These are phyloP conservation scores for Psilocybe sp. DNA, from an alignment of 768 basidiomycete genomes.

Conservation along the genomic window DNA sequence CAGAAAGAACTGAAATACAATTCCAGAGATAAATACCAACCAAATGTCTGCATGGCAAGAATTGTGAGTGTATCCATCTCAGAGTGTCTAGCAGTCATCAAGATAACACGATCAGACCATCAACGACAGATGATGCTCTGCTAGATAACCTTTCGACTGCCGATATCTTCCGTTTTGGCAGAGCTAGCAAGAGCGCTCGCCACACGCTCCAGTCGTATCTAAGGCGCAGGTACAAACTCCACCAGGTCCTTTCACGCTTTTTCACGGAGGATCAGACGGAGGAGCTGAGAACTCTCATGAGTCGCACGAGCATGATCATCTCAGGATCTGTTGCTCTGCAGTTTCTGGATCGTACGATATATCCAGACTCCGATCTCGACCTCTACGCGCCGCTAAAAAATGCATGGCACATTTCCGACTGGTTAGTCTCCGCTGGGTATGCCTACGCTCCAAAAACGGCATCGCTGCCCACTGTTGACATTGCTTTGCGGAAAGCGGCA, in stretches of 20 bases:
- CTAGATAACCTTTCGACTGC: background rate
- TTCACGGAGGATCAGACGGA: slow-evolving; percentile 23
- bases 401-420: slow-evolving; percentile 29
- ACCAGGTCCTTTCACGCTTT: slow-evolving; percentile 6
- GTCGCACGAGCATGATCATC: slow-evolving; percentile 40
- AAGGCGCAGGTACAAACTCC: slow-evolving; percentile 7
- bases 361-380: slow-evolving; percentile 49
- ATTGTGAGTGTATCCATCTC: too few relatives aligned
- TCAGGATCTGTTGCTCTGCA: slow-evolving; percentile 56
- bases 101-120: background rate
- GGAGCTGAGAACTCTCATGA: slow-evolving; percentile 41
- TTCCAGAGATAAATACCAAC: too few relatives aligned
- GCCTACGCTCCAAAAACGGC: slow-evolving; percentile 10
- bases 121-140: slow-evolving; percentile 3
- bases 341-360: slow-evolving; percentile 43
- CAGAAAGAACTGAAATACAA: too few relatives aligned
- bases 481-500: background rate
- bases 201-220: slow-evolving; percentile 13
- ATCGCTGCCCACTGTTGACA: background rate
- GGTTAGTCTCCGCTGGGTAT: slow-evolving; percentile 27
- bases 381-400: slow-evolving; percentile 38
- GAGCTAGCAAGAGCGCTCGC: background rate
- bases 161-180: background rate
- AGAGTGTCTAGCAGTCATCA: too few relatives aligned
- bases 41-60: too few relatives aligned